Conservation (phyloP, 2,329 filamentous ascomycete species). For the Juglanconis sp. region DNA sequence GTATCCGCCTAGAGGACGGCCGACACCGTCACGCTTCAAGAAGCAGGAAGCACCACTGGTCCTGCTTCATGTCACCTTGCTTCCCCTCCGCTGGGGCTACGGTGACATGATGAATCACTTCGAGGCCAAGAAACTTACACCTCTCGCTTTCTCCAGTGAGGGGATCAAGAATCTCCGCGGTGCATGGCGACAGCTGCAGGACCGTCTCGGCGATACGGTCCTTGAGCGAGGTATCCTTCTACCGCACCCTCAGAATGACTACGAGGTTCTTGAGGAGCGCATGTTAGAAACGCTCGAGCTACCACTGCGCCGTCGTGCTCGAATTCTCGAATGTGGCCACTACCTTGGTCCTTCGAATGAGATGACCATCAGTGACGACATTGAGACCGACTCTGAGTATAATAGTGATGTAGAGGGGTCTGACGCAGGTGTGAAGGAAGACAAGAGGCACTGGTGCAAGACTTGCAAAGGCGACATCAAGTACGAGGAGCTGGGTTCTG, state of each 20-base stretch:
- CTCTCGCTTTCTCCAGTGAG: slow-evolving; percentile 34
- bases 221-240: slow-evolving; percentile 71
- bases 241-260: slow-evolving; percentile 76
- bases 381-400: slow-evolving; percentile 46
- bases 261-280: slow-evolving; percentile 74
- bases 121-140: slow-evolving; percentile 24
- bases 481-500: slow-evolving; percentile 49
- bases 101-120: slow-evolving; percentile 41
- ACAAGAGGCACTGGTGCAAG: slow-evolving; percentile 52
- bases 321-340: slow-evolving; percentile 73
- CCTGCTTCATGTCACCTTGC: slow-evolving; percentile 71
- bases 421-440: slow-evolving; percentile 11
- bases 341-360: slow-evolving; percentile 63
- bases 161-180: slow-evolving; percentile 52
- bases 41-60: slow-evolving; percentile 63
- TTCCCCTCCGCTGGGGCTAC: slow-evolving; percentile 68
- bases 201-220: slow-evolving; percentile 70
- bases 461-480: slow-evolving; percentile 55
- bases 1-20: slow-evolving; percentile 51
- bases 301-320: slow-evolving; percentile 59
- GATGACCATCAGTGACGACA: slow-evolving; percentile 36
- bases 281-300: slow-evolving; percentile 73
- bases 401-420: slow-evolving; percentile 27
- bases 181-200: slow-evolving; percentile 65
- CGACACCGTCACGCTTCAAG: slow-evolving; percentile 57